Evolutionary conservation across 306 rosid genomes (phyloP).

Genomic region (Mucuna pruriens): DNA sequence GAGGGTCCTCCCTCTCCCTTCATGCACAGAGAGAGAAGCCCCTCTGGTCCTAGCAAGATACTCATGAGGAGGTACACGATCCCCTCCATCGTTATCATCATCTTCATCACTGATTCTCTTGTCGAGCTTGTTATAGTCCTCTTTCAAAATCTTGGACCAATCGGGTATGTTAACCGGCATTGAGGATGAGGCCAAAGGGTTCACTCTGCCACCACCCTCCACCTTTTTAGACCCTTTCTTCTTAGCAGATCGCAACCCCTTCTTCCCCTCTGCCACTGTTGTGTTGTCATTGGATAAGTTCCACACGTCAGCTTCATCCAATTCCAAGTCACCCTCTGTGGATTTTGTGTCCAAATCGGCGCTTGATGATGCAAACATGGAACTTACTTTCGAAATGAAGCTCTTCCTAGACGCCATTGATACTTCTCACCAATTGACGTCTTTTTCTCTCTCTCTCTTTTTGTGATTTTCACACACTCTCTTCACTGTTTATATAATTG

Average conservation of each 20-base stretch:
- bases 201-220: not conserved
- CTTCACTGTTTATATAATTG: conserved; percentile 21
- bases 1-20: conserved; percentile 88
- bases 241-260: conserved; percentile 33
- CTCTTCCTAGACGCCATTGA: conserved; percentile 77
- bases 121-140: conserved; percentile 45
- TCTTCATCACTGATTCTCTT: conserved; percentile 29
- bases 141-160: conserved; percentile 81
- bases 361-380: conserved; percentile 52
- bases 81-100: not conserved
- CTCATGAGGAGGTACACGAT: conserved; percentile 75
- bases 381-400: conserved; percentile 49
- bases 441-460: not conserved
- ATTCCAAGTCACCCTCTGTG: conserved; percentile 42
- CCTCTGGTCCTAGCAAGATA: conserved; percentile 82
- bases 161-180: conserved; percentile 84
- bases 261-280: conserved; percentile 16
- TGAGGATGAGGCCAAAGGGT: conserved; percentile 45
- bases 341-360: conserved; percentile 20
- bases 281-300: not conserved
- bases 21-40: conserved; percentile 82
- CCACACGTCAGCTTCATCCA: conserved; percentile 75
- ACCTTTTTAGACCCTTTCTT: conserved; percentile 45
- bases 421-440: not conserved
- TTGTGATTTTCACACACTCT: not conserved